Conservation (phyloP, 2,329 filamentous ascomycete genomes). For the Arthrobotrys musiformis region DNA sequence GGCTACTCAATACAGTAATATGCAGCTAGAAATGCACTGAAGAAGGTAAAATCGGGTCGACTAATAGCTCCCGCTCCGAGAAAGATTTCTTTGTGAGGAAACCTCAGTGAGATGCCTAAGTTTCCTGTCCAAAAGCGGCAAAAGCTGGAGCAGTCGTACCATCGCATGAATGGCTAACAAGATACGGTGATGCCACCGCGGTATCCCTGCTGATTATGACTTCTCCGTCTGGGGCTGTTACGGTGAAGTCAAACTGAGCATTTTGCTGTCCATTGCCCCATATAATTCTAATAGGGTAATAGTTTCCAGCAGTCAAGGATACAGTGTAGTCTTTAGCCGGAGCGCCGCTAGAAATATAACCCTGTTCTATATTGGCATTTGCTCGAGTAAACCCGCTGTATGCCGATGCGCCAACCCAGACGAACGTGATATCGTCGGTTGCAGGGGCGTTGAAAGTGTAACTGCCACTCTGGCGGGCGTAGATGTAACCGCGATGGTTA, state of each 20-base stretch:
- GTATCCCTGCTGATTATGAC: not conserved
- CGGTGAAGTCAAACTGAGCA: not conserved
- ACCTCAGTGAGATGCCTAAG: too few relatives aligned
- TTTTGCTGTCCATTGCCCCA: not conserved
- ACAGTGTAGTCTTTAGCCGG: not conserved
- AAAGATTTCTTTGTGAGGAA: too few relatives aligned
- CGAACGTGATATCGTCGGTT: conserved; percentile 57
- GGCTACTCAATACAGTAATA: too few relatives aligned
- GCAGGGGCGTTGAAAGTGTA: conserved; percentile 57
- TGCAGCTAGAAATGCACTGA: too few relatives aligned
- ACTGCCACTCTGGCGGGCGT: conserved; percentile 50
- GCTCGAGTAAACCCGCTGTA: too few relatives aligned
- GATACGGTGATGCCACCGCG: not conserved
- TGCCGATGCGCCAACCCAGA: conserved; percentile 58
- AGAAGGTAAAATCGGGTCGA: too few relatives aligned
- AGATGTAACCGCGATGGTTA: conserved; percentile 56
- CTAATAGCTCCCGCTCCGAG: too few relatives aligned
- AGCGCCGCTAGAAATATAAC: too few relatives aligned
- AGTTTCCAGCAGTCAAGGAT: not conserved
- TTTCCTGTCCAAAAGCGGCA: not conserved
- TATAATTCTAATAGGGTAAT: conserved; percentile 1
- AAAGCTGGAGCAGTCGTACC: not conserved
- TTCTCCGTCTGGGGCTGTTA: not conserved
- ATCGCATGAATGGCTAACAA: conserved; percentile 1
- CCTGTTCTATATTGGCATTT: too few relatives aligned